Base-by-base conservation (phyloP, 306 rosid genomes). In the Casuarina cunninghamiana region DNA sequence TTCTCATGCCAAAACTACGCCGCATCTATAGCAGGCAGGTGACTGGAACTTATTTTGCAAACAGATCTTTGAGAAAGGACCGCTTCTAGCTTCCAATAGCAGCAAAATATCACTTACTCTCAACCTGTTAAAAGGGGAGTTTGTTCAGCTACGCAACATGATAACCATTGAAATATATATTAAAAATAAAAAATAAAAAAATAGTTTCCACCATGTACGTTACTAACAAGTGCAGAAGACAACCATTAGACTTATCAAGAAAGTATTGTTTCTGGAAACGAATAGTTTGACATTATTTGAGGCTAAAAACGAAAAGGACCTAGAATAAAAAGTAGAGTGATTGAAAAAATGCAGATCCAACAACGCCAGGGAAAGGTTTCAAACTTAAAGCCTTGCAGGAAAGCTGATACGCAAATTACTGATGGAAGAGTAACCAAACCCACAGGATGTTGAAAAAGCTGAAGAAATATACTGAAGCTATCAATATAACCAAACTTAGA, bases 1-100 rank as follows among this genome's bases (percentile, higher is more conserved):
- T 85, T 82, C 75, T 84, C 89, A 87, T 87, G 68, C 84, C 77
- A 55, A 26, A 69, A 45, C 80, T 48, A 68, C 74, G 74, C 65
- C 73, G 88, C 84, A 79, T 81, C 77, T 73, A 81, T 75, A 71
- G 79, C 43, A 60, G 55, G 79, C 43, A 60, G 55, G 73, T 32
- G 49, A 46, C 38, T 54, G 45, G 32, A 73, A 75, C 76, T 83
- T 75, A 65, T 69, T 26, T 78, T 60, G 32, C 50, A 10, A 19
- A 6, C 46, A 2, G 39, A 62, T 73, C 73, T 72, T 57, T 60
- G 51, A 1, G 7, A 17, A 17, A 42, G n/a, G 32, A n/a, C n/a
- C 61, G 35, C 15, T 61, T 48, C 16, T 35, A 44, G 35, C 60
- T 38, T 48, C 60, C 8, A 61, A 11, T 55, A 48, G 8, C 41